A percentile compares a stretch with the other conserved stretches of the same genome.
phyloP scores from a whole-genome alignment of 305 asterid species.

The Fraxinus nigra region DNA sequence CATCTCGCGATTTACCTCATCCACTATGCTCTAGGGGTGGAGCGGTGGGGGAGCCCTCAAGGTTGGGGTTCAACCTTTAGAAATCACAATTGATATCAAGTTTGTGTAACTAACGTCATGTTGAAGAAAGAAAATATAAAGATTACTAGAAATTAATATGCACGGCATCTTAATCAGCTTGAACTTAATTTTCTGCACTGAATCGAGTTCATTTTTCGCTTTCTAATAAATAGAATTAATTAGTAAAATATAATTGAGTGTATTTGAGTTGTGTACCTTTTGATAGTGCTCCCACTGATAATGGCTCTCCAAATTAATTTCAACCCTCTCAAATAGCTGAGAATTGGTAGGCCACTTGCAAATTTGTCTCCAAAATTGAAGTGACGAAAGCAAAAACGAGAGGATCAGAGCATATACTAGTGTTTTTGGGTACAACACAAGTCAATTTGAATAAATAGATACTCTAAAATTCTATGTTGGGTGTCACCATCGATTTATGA shows the following conservation, averaged over 20 bases:
- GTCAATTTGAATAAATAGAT: constrained; percentile 15
- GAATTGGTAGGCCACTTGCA: constrained; percentile 46
- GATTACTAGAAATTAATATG: neutral
- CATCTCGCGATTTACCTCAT: too few relatives aligned
- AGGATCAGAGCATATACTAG: constrained; percentile 13
- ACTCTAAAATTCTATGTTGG: neutral
- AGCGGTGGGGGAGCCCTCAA: too few relatives aligned
- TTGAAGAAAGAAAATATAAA: neutral
- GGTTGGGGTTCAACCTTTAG: too few relatives aligned
- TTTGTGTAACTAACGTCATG: neutral
- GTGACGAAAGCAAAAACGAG: constrained; percentile 26
- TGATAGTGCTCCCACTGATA: constrained; percentile 42
- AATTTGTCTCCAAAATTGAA: constrained; percentile 22
- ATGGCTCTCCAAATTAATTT: constrained; percentile 24
- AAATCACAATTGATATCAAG: neutral
- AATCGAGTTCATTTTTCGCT: neutral
- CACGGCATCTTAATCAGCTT: neutral
- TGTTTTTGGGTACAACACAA: constrained; percentile 22
- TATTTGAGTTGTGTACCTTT: constrained; percentile 22
- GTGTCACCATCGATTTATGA: neutral
- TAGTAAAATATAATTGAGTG: neutral
- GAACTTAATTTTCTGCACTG: neutral
- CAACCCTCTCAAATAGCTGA: constrained; percentile 23
- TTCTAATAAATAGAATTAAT: neutral
- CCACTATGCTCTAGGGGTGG: too few relatives aligned